Evolutionary conservation across 2,329 filamentous ascomycete species (phyloP).

Genomic region (Claviceps sp.): DNA sequence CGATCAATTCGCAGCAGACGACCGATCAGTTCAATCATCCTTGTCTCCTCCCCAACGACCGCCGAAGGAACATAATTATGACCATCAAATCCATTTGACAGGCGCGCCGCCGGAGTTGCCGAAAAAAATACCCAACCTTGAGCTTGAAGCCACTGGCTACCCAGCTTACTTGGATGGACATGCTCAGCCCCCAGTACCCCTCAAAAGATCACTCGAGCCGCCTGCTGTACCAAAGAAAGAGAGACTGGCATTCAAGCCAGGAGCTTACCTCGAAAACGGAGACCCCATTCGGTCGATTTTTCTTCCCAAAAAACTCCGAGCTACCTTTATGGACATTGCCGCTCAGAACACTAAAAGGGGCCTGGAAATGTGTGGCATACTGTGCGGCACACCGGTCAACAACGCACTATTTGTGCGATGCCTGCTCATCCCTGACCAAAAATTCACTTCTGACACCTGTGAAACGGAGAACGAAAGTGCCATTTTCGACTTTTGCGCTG

Average conservation of each 20-base stretch:
- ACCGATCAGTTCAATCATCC: conserved; percentile 5
- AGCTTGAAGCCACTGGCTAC: conserved; percentile 6
- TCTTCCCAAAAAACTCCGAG: conserved; percentile 62
- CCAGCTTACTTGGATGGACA: background rate
- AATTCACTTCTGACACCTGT: conserved; percentile 81
- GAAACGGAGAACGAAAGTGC: conserved; percentile 80
- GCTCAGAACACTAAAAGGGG: conserved; percentile 64
- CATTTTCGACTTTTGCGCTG: conserved; percentile 81
- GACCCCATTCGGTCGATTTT: conserved; percentile 78
- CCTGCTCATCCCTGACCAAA: conserved; percentile 83
- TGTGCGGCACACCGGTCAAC: conserved; percentile 81
- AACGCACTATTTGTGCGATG: conserved; percentile 87
- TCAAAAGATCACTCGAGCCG: conserved; percentile 14
- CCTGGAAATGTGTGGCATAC: conserved; percentile 87
- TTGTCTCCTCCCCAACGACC: conserved; percentile 20
- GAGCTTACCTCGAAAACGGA: conserved; percentile 82
- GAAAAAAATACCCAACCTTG: conserved; percentile 13
- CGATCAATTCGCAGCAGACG: conserved; percentile 13
- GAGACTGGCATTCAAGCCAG: conserved; percentile 55
- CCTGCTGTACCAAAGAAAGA: conserved; percentile 32
- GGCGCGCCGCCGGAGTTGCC: conserved; percentile 14
- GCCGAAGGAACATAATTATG: conserved; percentile 15
- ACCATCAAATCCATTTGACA: background rate
- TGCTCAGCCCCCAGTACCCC: conserved; percentile 14
- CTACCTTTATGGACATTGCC: conserved; percentile 62